These are phyloP conservation scores for Aureobasidium leucospermi DNA, from an alignment of 2,329 filamentous ascomycete genomes.

Conservation along the genomic window DNA sequence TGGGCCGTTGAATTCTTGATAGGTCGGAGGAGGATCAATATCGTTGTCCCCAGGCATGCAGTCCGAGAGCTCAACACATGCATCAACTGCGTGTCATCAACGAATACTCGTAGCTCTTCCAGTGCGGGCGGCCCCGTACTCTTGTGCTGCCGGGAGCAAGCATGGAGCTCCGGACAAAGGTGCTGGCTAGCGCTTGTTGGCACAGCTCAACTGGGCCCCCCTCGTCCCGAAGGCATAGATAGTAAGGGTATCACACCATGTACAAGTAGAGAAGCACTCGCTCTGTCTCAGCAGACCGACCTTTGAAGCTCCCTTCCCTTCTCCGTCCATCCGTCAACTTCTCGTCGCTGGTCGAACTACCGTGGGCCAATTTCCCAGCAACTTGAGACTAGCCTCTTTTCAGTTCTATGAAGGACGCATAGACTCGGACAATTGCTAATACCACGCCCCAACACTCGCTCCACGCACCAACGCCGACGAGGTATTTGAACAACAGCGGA, in stretches of 20 bases:
- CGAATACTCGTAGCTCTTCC: background rate
- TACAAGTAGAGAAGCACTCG: slow-evolving; percentile 8
- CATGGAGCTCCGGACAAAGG: slow-evolving; percentile 12
- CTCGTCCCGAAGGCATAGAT: slow-evolving; percentile 7
- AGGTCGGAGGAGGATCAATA: slow-evolving; percentile 1
- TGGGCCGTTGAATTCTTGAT: background rate
- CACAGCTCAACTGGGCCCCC: slow-evolving; percentile 12
- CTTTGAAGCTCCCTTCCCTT: slow-evolving; percentile 15
- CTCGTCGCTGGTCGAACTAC: slow-evolving; percentile 11
- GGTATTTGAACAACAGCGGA: background rate
- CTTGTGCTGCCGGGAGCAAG: slow-evolving; percentile 10
- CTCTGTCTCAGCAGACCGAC: background rate
- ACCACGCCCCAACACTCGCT: slow-evolving; percentile 7
- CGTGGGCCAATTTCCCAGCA: slow-evolving; percentile 10
- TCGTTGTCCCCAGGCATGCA: slow-evolving; percentile 11
- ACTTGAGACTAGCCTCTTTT: slow-evolving; percentile 12
- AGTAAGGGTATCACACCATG: background rate
- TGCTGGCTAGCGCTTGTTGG: slow-evolving; percentile 12
- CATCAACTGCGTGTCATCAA: slow-evolving; percentile 9
- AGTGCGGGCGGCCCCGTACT: slow-evolving; percentile 11
- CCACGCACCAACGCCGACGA: slow-evolving; percentile 3
- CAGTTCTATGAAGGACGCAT: slow-evolving; percentile 15
- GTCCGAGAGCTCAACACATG: slow-evolving; percentile 11
- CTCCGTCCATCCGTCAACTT: slow-evolving; percentile 10
- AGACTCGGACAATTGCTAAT: slow-evolving; percentile 14